These are phyloP conservation scores for Beauveria pseudobassiana DNA, from an alignment of 2,329 filamentous ascomycete genomes.

Conservation along the genomic window DNA sequence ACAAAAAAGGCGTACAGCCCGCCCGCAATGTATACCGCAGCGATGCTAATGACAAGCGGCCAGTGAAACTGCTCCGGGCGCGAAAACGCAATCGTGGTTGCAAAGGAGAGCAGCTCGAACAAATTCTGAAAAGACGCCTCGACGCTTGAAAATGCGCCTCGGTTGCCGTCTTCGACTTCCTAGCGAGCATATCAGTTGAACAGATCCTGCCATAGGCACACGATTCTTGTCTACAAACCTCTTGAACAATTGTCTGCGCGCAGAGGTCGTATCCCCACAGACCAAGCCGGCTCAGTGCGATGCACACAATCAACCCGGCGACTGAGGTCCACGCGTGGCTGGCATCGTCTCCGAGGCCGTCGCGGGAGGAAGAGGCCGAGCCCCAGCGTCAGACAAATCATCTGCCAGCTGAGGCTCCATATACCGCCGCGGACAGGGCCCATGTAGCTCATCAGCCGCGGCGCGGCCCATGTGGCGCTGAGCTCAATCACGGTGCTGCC, in stretches of 20 bases:
- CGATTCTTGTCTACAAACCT: conserved; percentile 31
- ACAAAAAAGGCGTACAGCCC: conserved; percentile 25
- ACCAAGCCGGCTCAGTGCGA: conserved; percentile 50
- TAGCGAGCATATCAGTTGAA: conserved; percentile 18
- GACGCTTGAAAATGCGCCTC: conserved; percentile 62
- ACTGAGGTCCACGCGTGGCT: conserved; percentile 30
- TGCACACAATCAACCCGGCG: conserved; percentile 39
- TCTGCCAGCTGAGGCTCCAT: conserved; percentile 64
- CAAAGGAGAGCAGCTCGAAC: conserved; percentile 63
- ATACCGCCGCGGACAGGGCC: conserved; percentile 58
- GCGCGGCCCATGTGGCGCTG: conserved; percentile 52
- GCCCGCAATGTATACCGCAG: conserved; percentile 34
- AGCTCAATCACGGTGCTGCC: conserved; percentile 49
- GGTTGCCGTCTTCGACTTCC: conserved; percentile 45
- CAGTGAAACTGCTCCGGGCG: conserved; percentile 57
- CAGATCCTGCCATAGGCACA: background rate
- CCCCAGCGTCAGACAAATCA: conserved; percentile 43
- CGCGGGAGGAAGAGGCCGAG: conserved; percentile 34
- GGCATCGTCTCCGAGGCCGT: conserved; percentile 22
- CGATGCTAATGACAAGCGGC: conserved; percentile 52
- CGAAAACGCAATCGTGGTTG: conserved; percentile 56
- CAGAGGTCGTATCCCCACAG: conserved; percentile 57
- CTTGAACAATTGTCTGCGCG: conserved; percentile 53
- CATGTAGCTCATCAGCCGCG: conserved; percentile 45
- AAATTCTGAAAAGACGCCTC: conserved; percentile 62